Evolutionary conservation across 495 filamentous ascomycete species (phyloP).

Genomic region (Talaromyces stipitatus): DNA sequence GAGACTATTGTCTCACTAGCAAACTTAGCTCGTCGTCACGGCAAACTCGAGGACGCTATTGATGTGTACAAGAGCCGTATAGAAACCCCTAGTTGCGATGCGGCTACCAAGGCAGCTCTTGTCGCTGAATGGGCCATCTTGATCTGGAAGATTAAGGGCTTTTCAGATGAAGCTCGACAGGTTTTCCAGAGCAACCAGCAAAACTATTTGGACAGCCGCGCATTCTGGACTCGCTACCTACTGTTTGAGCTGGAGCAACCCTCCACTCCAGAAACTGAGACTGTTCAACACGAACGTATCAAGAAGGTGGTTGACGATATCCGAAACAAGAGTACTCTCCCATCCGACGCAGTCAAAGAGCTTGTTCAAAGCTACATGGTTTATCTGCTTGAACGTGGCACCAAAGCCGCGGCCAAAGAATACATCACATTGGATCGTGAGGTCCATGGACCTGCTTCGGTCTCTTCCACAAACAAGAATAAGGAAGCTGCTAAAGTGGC

Average conservation of each 20-base stretch:
- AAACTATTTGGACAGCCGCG: conserved; percentile 77
- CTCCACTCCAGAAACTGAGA: conserved; percentile 57
- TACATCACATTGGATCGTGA: conserved; percentile 79
- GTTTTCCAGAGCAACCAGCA: conserved; percentile 78
- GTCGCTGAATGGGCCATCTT: conserved; percentile 86
- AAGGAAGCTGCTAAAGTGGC: conserved; percentile 18
- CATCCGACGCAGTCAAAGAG: conserved; percentile 61
- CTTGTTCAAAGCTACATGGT: conserved; percentile 72
- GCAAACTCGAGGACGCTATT: conserved; percentile 81
- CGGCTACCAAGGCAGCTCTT: conserved; percentile 77
- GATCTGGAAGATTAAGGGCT: conserved; percentile 86
- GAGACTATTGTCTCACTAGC: conserved; percentile 84
- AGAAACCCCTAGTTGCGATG: conserved; percentile 59
- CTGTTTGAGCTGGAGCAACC: conserved; percentile 87
- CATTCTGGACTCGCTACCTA: conserved; percentile 89
- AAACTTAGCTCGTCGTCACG: conserved; percentile 79
- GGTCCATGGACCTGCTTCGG: conserved; percentile 59
- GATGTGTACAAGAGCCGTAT: conserved; percentile 75
- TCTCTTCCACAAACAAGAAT: conserved; percentile 24
- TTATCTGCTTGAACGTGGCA: conserved; percentile 79
- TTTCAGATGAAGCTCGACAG: conserved; percentile 73
- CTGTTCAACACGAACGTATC: conserved; percentile 61
- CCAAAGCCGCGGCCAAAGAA: conserved; percentile 77
- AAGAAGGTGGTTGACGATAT: conserved; percentile 76
- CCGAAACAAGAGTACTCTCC: conserved; percentile 64